Evolutionary conservation across 75 land plant species (phyloP), one percentile per base, ranked within the genome.

Genomic region (Selaginella moellendorffii): DNA sequence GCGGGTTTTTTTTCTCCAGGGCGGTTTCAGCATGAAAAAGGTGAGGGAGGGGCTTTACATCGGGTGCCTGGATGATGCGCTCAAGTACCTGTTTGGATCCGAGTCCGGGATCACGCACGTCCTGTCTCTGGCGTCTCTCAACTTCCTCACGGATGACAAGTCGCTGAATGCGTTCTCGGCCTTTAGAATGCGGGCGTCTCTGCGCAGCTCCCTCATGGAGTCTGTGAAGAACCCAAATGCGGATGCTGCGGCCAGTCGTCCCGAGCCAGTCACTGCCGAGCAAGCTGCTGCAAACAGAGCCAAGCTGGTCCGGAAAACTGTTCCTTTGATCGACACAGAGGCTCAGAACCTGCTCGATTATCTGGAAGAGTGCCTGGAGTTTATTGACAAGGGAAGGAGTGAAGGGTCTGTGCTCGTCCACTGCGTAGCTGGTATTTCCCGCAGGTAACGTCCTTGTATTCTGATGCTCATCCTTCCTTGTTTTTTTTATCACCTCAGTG

Each of bases 361-460:
- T 74, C 71, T 93, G 54, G 90, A 93, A 30, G 81, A 66, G 0
- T 93, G 98, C 60, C 74, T 89, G 51, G 82, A 83, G 54, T 93
- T 93, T 64, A 89, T 93, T 31, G 90, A 89, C 2, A 58, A 76
- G 25, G 79, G 82, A n/a, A 67, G 96, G 53, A 77, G 75, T n/a
- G 69, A 77, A 53, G 98, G 98, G 23, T 54, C 74, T 20, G 76
- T 88, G 64, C 78, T 93, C 53, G 98, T 93, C 30, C 98, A 93
- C 65, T 93, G 98, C 77, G 81, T 85, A 52, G 98, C 98, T 19
- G 98, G 98, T 0, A 86, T 93, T 46, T 93, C 98, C 0, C 87
- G 98, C 71, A 93, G 97, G 97, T 85, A 77, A 30, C n/a, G n/a
- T n/a, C n/a, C n/a, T n/a, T n/a, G n/a, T n/a, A n/a, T n/a, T n/a